Conservation (phyloP, 805 yeast genomes). For the Yarrowia porcina region DNA sequence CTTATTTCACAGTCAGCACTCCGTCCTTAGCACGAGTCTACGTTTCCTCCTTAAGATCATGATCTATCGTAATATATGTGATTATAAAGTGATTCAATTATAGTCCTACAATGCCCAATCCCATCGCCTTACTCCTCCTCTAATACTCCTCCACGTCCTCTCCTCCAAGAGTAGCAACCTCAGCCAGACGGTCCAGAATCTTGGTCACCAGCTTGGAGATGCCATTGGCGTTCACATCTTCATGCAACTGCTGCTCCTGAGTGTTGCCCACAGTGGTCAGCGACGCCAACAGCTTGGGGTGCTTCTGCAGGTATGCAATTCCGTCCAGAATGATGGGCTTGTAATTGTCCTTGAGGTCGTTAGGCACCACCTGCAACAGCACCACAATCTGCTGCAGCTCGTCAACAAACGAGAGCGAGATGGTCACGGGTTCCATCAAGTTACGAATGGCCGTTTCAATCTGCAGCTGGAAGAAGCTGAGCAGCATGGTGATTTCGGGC, state of each 20-base stretch:
- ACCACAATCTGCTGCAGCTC: constrained; percentile 69
- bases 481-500: constrained; percentile 63
- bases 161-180: neutral
- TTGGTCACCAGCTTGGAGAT: neutral
- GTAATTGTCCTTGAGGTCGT: neutral
- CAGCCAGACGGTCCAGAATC: constrained; percentile 6
- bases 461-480: constrained; percentile 62
- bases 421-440: constrained; percentile 59
- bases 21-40: too few relatives aligned
- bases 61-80: too few relatives aligned
- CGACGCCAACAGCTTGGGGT: constrained; percentile 77
- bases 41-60: too few relatives aligned
- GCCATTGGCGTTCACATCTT: constrained; percentile 39
- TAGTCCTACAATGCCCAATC: too few relatives aligned
- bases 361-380: constrained; percentile 52
- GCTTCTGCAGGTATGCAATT: constrained; percentile 71
- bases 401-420: constrained; percentile 50
- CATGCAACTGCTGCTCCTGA: constrained; percentile 61
- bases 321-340: constrained; percentile 50
- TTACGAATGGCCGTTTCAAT: constrained; percentile 57
- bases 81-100: too few relatives aligned
- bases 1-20: too few relatives aligned
- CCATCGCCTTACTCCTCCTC: too few relatives aligned
- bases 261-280: constrained; percentile 59
- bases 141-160: constrained; percentile 4